Percentiles rank a stretch among this genome's conserved stretches.
Evolutionary conservation across 176 grass and related monocot species (phyloP).

Genomic region (Musa troglodytarum): DNA sequence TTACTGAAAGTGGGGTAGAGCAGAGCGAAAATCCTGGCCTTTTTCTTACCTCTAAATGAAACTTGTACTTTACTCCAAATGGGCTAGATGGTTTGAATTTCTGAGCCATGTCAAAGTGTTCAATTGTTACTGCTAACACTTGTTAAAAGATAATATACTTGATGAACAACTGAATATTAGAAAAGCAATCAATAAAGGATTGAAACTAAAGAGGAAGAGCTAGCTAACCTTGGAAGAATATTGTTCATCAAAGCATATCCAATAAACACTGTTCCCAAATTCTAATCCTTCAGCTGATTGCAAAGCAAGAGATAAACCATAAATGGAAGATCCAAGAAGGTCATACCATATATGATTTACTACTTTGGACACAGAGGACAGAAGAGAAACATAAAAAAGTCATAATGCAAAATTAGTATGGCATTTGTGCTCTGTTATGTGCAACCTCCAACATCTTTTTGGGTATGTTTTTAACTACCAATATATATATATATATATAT

Average conservation of each 20-base stretch:
- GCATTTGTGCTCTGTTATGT: neutral
- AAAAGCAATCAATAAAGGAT: neutral
- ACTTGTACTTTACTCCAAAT: constrained; percentile 94
- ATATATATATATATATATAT: too few species aligned
- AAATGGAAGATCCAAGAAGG: constrained; percentile 14
- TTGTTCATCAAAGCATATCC: constrained; percentile 70
- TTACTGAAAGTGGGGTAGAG: constrained; percentile 11
- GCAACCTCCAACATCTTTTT: too few species aligned
- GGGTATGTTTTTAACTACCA: too few species aligned
- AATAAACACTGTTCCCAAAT: constrained; percentile 90
- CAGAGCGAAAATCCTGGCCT: neutral
- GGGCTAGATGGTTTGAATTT: constrained; percentile 76
- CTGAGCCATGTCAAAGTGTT: constrained; percentile 27
- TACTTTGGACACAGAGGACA: neutral
- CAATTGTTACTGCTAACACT: neutral
- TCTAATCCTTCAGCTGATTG: constrained; percentile 77
- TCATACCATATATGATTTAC: neutral
- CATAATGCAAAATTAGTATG: neutral
- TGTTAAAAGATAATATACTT: constrained; percentile 2
- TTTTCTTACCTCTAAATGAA: constrained; percentile 81
- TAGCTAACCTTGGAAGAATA: constrained; percentile 48
- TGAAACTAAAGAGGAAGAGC: constrained; percentile 9
- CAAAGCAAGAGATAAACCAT: constrained; percentile 7
- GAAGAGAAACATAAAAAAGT: neutral
- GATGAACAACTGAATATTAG: constrained; percentile 22